Evolutionary conservation across 148 eudicot species (phyloP).

Genomic region (Rhododendron griersonianum): DNA sequence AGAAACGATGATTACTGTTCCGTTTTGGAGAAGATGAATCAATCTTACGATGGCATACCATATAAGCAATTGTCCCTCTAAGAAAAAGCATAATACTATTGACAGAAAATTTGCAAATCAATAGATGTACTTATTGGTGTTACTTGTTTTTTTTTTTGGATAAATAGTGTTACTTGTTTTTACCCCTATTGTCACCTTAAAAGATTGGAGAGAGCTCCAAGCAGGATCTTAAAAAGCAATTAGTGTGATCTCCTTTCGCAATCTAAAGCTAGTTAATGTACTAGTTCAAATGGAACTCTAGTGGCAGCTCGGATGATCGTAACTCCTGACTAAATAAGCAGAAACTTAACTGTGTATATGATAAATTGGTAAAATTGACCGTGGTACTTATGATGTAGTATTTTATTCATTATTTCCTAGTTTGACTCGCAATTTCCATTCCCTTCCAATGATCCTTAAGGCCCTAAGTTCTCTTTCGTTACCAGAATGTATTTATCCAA

Average conservation of each 20-base stretch:
- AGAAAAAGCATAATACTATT: background rate
- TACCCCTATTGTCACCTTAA: background rate
- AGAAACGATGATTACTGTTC: background rate
- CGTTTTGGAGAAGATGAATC: background rate
- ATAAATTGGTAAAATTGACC: background rate
- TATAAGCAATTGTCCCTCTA: background rate
- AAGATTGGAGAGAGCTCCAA: background rate
- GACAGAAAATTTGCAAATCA: background rate
- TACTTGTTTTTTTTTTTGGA: background rate
- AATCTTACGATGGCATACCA: background rate
- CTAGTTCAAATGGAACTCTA: background rate
- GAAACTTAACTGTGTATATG: background rate
- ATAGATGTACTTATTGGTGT: background rate
- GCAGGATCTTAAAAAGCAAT: background rate
- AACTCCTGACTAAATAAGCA: background rate
- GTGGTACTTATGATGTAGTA: background rate
- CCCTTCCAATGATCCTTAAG: background rate
- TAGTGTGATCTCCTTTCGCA: background rate
- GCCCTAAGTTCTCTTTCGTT: background rate
- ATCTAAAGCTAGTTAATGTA: background rate
- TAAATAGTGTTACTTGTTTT: background rate
- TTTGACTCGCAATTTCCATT: background rate
- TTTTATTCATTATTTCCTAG: background rate
- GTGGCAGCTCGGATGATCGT: background rate
- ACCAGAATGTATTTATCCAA: background rate